Conservation (phyloP, 1,284 basidiomycete species). For the Phylloporus sp. region DNA sequence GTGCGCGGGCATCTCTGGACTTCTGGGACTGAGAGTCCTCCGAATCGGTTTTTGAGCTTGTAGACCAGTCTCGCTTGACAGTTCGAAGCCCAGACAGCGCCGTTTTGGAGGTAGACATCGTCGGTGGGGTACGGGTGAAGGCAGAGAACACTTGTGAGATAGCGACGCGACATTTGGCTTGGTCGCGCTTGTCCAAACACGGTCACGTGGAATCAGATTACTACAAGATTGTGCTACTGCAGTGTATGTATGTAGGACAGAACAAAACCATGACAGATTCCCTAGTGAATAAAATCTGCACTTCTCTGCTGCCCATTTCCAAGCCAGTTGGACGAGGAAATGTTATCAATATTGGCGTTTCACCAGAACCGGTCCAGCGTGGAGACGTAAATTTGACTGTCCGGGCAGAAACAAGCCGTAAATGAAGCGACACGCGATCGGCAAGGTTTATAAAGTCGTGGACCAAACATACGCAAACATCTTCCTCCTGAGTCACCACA, state of each 20-base stretch:
- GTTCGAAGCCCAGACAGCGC: slow-evolving; percentile 56
- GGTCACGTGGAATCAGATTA: slow-evolving; percentile 29
- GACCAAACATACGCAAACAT: slow-evolving; percentile 42
- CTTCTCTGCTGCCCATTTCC: slow-evolving; percentile 55
- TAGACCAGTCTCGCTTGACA: slow-evolving; percentile 56
- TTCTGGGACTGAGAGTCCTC: slow-evolving; percentile 40
- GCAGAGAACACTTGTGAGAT: background rate
- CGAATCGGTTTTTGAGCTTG: slow-evolving; percentile 44
- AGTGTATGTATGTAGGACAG: slow-evolving; percentile 41
- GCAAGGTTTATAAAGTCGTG: slow-evolving; percentile 31
- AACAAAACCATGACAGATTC: slow-evolving; percentile 44
- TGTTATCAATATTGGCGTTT: slow-evolving; percentile 62
- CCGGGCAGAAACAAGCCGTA: slow-evolving; percentile 76
- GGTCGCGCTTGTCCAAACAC: slow-evolving; percentile 17
- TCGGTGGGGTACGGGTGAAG: background rate
- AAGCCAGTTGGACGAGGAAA: slow-evolving; percentile 57
- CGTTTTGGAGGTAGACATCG: slow-evolving; percentile 46
- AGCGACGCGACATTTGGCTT: slow-evolving; percentile 7
- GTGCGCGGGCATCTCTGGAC: slow-evolving; percentile 44
- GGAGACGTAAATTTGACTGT: slow-evolving; percentile 56
- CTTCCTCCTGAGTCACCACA: slow-evolving; percentile 21
- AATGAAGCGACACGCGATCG: background rate
- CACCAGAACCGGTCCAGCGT: slow-evolving; percentile 80
- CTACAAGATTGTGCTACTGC: too few relatives aligned
- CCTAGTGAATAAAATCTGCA: slow-evolving; percentile 38